Evolutionary conservation across 73 alveolate genomes (phyloP).

Genomic region (Tetrahymena elliotti): DNA sequence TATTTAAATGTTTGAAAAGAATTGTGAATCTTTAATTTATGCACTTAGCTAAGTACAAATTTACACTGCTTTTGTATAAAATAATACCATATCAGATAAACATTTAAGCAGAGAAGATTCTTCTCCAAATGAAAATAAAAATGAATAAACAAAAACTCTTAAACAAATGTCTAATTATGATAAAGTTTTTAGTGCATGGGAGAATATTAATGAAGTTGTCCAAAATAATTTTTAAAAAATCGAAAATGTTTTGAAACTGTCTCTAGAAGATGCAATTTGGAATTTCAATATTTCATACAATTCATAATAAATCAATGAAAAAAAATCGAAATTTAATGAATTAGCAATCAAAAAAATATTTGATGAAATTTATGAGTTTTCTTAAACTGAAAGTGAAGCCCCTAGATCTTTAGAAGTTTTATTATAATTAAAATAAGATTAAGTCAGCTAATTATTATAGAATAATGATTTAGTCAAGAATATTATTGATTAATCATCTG

Average conservation of each 20-base stretch:
- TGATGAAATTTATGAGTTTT: neutral
- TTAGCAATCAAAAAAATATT: neutral
- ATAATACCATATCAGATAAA: neutral
- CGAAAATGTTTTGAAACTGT: neutral
- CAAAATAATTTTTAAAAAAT: neutral
- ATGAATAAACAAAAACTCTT: neutral
- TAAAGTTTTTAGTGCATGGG: neutral
- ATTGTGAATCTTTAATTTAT: neutral
- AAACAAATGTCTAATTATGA: neutral
- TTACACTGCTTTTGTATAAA: neutral
- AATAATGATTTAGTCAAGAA: neutral
- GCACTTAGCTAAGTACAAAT: neutral
- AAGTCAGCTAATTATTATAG: neutral
- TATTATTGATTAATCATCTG: neutral
- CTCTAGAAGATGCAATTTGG: neutral
- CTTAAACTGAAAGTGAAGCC: neutral
- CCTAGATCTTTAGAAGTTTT: neutral
- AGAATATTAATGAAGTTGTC: neutral
- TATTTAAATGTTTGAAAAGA: neutral
- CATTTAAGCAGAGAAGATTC: neutral
- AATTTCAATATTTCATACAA: neutral
- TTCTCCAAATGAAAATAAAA: neutral
- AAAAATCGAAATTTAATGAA: neutral
- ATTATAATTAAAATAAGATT: neutral
- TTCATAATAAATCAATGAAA: neutral